phyloP scores from a whole-genome alignment of 169 alveolate species.

The Plasmodium blacklocki region DNA sequence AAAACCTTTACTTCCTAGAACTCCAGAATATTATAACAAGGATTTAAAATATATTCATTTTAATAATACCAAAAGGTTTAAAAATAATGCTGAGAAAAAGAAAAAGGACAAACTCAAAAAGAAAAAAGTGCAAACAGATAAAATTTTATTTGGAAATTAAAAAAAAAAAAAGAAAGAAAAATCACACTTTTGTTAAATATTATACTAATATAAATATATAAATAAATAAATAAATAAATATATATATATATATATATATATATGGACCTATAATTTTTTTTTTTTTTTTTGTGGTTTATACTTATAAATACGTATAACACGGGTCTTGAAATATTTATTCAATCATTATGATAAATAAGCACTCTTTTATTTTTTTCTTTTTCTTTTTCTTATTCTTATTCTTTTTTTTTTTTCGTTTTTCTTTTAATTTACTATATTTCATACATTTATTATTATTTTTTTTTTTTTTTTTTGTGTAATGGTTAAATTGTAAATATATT shows the following conservation, averaged over 20 bases:
- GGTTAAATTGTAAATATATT: no score
- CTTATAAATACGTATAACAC: background rate
- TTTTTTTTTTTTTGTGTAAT: no score
- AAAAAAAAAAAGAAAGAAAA: background rate
- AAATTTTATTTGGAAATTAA: conserved; percentile 48
- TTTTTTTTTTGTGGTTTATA: background rate
- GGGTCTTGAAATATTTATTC: background rate
- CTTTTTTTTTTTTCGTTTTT: no score
- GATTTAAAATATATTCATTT: conserved; percentile 61
- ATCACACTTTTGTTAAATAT: background rate
- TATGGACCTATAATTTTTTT: background rate
- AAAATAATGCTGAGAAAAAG: conserved; percentile 62
- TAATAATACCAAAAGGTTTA: conserved; percentile 63
- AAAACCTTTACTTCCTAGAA: conserved; percentile 71
- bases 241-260: background rate
- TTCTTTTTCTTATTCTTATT: no score
- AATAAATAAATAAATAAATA: background rate
- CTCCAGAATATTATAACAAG: conserved; percentile 62
- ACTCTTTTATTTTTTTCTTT: no score
- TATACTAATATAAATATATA: background rate
- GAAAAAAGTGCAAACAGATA: conserved; percentile 67
- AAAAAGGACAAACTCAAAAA: conserved; percentile 47
- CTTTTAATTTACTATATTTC: no score
- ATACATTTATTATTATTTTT: no score
- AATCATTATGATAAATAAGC: no score